Base-by-base conservation (phyloP, 345 rosid species). In the Bruguiera sexangula region DNA sequence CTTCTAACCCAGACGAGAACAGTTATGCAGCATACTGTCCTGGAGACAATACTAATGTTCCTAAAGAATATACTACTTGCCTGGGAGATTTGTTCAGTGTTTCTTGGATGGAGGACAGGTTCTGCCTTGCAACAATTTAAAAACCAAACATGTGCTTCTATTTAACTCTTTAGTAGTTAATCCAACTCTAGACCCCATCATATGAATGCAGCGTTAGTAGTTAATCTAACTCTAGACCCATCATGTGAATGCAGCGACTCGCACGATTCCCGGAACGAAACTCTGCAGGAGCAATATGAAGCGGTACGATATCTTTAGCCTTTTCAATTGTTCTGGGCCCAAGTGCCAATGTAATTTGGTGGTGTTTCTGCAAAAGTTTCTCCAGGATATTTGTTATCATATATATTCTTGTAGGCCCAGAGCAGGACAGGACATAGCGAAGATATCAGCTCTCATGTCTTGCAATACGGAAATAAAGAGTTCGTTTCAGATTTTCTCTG, bases 101-200 rank as follows among this genome's bases (percentile, higher is more conserved):
- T 69, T 80, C 96, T 63, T 91, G 96, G 96, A 63, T 88, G 82
- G 96, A 91, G 73, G 96, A 91, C 81, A 80, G 96, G 96, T 90
- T 55, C 15, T 8, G 16, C 21, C 22, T 43, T 43, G 29, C 5
- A 21, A 21, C 59, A 22, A 1, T 55, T 43, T 55, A 43, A 43
- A 43, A 43, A 43, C 50, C 50, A 43, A 13, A 43, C 4, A 13
- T 0, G 50, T 43, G 5, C 50, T 43, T 43, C 50, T 13, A 4
- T 13, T 39, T 2, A 39, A 39, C 16, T 39, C 10, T 7, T 34
- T 8, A 34, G 9, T 34, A 8, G 37, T 8, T 6, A 34, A 34
- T 34, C 37, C 8, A 34, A 34, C 2, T 34, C 37, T 8, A 34
- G 8, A 34, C 37, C 37, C 37, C 8, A 34, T 7, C 37, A 1